Conservation (phyloP, 495 filamentous ascomycete species). For the Usnea hakonensis region DNA sequence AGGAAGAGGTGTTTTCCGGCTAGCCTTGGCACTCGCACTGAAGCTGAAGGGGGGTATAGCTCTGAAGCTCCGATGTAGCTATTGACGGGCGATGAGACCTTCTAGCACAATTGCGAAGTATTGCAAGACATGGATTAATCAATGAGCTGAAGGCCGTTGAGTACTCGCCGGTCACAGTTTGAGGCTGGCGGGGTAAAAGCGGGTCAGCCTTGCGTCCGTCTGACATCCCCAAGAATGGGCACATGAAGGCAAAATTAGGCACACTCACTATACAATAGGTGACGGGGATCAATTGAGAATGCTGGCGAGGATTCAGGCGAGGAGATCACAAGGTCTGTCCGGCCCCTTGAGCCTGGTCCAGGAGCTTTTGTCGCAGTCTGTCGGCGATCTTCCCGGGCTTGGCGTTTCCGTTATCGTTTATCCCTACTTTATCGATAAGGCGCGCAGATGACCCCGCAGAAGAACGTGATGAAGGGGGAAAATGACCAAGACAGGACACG, state of each 20-base stretch:
- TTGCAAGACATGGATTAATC: background rate
- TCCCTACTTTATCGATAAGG: conserved; percentile 14
- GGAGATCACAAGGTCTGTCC: background rate
- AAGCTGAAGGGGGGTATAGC: background rate
- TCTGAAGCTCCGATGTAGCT: background rate
- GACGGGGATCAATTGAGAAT: background rate
- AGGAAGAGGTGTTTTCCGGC: background rate
- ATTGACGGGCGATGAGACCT: background rate
- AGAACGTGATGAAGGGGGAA: background rate
- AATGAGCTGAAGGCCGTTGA: background rate
- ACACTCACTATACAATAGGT: background rate
- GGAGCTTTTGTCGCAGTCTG: background rate
- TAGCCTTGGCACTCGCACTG: background rate
- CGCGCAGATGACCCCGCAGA: conserved; percentile 10
- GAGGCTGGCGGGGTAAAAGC: conserved; percentile 1
- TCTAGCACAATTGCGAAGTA: background rate
- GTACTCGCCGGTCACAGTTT: background rate
- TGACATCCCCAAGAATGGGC: conserved; percentile 4
- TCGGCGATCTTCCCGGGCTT: background rate
- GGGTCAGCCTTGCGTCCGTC: conserved; percentile 14
- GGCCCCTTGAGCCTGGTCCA: background rate
- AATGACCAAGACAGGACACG: conserved; percentile 3
- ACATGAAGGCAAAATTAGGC: conserved; percentile 7
- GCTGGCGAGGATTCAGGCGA: background rate
- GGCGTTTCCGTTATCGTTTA: conserved; percentile 15